Evolutionary conservation across 1,284 basidiomycete species (phyloP).

Genomic region (Earliella scabrosa): DNA sequence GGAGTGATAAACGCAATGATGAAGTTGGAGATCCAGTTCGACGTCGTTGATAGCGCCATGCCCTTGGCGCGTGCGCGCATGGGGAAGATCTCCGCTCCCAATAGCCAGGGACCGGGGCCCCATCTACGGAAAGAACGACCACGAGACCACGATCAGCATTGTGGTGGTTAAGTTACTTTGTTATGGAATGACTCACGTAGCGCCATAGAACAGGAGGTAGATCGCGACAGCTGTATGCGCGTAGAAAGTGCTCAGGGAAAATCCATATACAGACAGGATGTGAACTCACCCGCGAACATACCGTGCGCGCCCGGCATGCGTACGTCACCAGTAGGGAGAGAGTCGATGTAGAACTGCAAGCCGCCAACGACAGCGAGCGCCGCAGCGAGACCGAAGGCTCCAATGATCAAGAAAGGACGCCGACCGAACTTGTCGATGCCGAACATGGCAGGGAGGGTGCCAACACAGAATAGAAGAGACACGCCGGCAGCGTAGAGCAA

Average conservation of each 20-base stretch:
- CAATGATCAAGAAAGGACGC: constrained; percentile 52
- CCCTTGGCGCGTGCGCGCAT: constrained; percentile 70
- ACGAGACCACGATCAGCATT: no score
- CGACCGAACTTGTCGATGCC: constrained; percentile 60
- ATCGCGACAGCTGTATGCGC: constrained; percentile 21
- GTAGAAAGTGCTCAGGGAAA: not conserved
- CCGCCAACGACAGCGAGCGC: constrained; percentile 49
- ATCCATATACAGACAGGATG: constrained; percentile 27
- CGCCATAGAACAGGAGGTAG: constrained; percentile 46
- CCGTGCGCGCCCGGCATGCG: constrained; percentile 47
- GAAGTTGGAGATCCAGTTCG: constrained; percentile 64
- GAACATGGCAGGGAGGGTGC: constrained; percentile 61
- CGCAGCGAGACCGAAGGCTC: constrained; percentile 45
- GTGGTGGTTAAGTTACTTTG: no score
- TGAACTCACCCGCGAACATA: constrained; percentile 46
- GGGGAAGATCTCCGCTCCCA: constrained; percentile 68
- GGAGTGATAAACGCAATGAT: constrained; percentile 59
- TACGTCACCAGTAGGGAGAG: constrained; percentile 40
- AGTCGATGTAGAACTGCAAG: constrained; percentile 46
- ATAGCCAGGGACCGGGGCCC: constrained; percentile 69
- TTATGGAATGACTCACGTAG: constrained; percentile 41
- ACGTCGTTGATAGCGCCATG: constrained; percentile 64
- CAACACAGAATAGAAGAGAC: constrained; percentile 60
- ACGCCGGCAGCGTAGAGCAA: constrained; percentile 57
- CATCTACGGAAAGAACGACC: no score